A percentile compares a stretch with the other conserved stretches of the same genome.
phyloP scores from a whole-genome alignment of 2,329 filamentous ascomycete genomes.

The Apiospora malaysiana region DNA sequence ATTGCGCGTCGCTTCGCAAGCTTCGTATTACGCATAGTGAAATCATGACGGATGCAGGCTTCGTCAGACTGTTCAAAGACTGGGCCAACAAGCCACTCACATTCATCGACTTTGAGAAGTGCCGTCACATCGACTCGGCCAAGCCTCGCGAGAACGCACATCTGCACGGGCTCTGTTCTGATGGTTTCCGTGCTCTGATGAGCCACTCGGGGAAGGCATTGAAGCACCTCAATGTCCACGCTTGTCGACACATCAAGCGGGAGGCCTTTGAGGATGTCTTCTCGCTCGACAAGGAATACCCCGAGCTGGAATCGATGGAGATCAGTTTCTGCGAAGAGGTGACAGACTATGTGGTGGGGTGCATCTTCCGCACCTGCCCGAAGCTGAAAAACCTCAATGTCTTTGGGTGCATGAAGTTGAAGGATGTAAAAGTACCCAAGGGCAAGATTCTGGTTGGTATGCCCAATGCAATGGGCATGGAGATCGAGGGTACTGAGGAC shows the following conservation, averaged over 20 bases:
- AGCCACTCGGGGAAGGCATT: conserved; percentile 75
- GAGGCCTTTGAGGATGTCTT: conserved; percentile 80
- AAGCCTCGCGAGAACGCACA: conserved; percentile 70
- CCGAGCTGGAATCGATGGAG: conserved; percentile 73
- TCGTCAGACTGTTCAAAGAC: conserved; percentile 71
- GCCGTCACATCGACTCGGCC: conserved; percentile 75
- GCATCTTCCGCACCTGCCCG: conserved; percentile 69
- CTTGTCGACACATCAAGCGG: conserved; percentile 80
- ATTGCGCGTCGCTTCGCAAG: conserved; percentile 73
- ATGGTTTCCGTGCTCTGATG: conserved; percentile 84
- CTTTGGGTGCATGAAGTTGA: conserved; percentile 68
- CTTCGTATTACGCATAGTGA: conserved; percentile 83
- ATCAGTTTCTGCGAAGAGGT: conserved; percentile 77
- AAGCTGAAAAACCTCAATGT: conserved; percentile 64
- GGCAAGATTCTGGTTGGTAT: conserved; percentile 50
- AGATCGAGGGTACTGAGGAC: conserved; percentile 45
- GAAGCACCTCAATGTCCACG: conserved; percentile 75
- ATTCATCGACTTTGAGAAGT: conserved; percentile 77
- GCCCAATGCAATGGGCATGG: conserved; percentile 49
- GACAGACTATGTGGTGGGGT: conserved; percentile 67
- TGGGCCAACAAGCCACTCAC: conserved; percentile 78
- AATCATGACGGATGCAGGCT: conserved; percentile 75
- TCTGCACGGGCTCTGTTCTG: conserved; percentile 74
- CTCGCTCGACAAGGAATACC: conserved; percentile 63
- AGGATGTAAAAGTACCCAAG: conserved; percentile 45